phyloP scores from a whole-genome alignment of 129 eudicot species.

The Artemisia argyi region DNA sequence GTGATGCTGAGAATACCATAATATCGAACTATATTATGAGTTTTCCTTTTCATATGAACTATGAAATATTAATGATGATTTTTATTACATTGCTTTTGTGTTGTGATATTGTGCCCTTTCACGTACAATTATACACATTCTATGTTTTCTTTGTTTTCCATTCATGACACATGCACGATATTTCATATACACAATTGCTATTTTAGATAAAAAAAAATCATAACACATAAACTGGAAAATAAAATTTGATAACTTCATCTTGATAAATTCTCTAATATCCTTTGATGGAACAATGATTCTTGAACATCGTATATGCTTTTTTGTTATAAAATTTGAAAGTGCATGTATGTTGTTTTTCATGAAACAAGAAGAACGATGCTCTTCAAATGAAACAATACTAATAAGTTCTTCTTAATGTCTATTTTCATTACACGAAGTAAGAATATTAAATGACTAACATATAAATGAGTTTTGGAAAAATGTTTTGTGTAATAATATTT shows the following conservation, averaged over 20 bases:
- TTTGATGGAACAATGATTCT: not conserved
- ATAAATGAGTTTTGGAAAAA: too few species aligned
- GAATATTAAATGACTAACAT: too few species aligned
- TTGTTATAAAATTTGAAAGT: too few species aligned
- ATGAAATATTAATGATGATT: not conserved
- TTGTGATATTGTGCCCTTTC: not conserved
- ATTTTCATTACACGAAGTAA: too few species aligned
- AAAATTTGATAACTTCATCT: not conserved
- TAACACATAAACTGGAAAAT: not conserved
- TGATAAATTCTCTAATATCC: not conserved
- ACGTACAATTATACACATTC: not conserved
- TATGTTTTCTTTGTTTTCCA: not conserved
- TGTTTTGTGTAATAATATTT: too few species aligned
- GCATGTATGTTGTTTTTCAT: too few species aligned
- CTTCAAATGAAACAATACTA: too few species aligned
- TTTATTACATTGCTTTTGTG: not conserved
- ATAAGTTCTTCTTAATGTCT: too few species aligned
- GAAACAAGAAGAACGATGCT: too few species aligned
- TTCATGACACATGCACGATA: not conserved
- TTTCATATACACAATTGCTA: not conserved
- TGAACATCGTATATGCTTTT: too few species aligned
- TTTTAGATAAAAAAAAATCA: not conserved
- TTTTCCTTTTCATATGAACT: constrained; percentile 1
- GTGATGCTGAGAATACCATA: not conserved
- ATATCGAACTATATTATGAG: not conserved